These are phyloP conservation scores for Phoma sp. DNA, from an alignment of 2,329 filamentous ascomycete species.

Conservation along the genomic window DNA sequence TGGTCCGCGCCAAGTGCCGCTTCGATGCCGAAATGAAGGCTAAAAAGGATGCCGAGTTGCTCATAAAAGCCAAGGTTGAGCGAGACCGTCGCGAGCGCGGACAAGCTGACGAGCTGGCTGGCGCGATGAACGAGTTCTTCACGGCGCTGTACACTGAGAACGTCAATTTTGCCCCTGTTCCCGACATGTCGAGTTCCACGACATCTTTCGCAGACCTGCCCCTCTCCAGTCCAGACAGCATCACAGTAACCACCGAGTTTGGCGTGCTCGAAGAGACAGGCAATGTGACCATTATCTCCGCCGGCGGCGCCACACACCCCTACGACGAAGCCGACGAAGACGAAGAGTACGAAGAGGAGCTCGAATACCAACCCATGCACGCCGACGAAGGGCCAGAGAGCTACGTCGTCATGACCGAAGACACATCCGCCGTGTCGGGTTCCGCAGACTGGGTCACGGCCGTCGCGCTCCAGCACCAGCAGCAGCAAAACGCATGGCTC, in stretches of 20 bases:
- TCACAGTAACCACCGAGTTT: slow-evolving; percentile 46
- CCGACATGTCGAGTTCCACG: slow-evolving; percentile 10
- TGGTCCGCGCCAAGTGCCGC: slow-evolving; percentile 46
- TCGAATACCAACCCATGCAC: not conserved
- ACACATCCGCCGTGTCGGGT: not conserved
- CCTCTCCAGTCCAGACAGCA: slow-evolving; percentile 41
- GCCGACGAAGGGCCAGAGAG: not conserved
- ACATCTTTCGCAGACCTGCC: slow-evolving; percentile 19
- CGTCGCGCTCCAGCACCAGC: slow-evolving; percentile 13
- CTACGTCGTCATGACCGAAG: slow-evolving; percentile 15
- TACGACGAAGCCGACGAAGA: slow-evolving; percentile 18
- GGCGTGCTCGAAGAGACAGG: slow-evolving; percentile 43
- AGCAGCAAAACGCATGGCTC: slow-evolving; percentile 8
- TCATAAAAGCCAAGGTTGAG: slow-evolving; percentile 37
- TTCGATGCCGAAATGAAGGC: slow-evolving; percentile 45
- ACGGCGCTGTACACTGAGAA: slow-evolving; percentile 32
- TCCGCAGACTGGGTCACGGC: slow-evolving; percentile 10
- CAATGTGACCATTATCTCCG: slow-evolving; percentile 39
- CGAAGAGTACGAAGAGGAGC: slow-evolving; percentile 5
- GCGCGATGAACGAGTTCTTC: slow-evolving; percentile 47
- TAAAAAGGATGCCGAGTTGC: slow-evolving; percentile 41
- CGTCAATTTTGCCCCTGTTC: not conserved
- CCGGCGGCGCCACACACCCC: slow-evolving; percentile 23
- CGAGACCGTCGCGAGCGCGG: slow-evolving; percentile 45
- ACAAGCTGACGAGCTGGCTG: slow-evolving; percentile 45